Percentiles rank a stretch among this genome's conserved stretches.
Evolutionary conservation across 2,329 filamentous ascomycete genomes (phyloP).

Genomic region (Cladophialophora immunda): DNA sequence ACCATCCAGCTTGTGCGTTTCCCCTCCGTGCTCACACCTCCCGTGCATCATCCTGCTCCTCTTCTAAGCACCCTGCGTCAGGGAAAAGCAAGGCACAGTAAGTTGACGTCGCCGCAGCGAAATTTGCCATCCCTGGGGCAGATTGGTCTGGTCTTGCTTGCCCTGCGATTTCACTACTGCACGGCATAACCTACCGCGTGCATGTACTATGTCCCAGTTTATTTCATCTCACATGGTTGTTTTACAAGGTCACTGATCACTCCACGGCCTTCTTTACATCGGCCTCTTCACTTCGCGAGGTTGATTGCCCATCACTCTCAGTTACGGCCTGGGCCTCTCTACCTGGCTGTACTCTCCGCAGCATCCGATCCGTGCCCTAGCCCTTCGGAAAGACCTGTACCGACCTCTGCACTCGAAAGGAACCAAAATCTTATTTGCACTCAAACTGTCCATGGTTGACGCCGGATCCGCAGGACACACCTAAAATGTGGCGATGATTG

Average conservation of each 20-base stretch:
- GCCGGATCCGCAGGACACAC: slow-evolving; percentile 12
- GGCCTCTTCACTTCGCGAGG: slow-evolving; percentile 9
- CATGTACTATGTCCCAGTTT: slow-evolving; percentile 13
- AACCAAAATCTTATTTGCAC: slow-evolving; percentile 7
- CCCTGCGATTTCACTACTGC: slow-evolving; percentile 16
- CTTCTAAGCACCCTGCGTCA: slow-evolving; percentile 25
- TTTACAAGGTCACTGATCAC: slow-evolving; percentile 27
- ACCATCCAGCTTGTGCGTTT: slow-evolving; percentile 6
- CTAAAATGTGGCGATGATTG: slow-evolving; percentile 34
- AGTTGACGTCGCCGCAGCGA: slow-evolving; percentile 23
- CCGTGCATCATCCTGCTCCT: slow-evolving; percentile 13
- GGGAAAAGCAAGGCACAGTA: slow-evolving; percentile 12
- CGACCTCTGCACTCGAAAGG: slow-evolving; percentile 14
- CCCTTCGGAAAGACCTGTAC: slow-evolving; percentile 5
- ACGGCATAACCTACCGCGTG: slow-evolving; percentile 20
- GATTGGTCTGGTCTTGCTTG: slow-evolving; percentile 19
- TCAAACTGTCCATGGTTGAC: slow-evolving; percentile 9
- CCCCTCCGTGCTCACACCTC: slow-evolving; percentile 14
- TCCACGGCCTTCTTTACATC: slow-evolving; percentile 28
- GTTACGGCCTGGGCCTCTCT: not conserved
- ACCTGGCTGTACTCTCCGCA: slow-evolving; percentile 11
- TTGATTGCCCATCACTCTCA: slow-evolving; percentile 11
- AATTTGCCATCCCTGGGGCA: slow-evolving; percentile 28
- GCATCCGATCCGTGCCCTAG: slow-evolving; percentile 18
- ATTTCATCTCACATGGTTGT: slow-evolving; percentile 23